Percentiles rank a stretch among this genome's conserved stretches.
Evolutionary conservation across 306 rosid species (phyloP).

Genomic region (Vigna nakashimae): DNA sequence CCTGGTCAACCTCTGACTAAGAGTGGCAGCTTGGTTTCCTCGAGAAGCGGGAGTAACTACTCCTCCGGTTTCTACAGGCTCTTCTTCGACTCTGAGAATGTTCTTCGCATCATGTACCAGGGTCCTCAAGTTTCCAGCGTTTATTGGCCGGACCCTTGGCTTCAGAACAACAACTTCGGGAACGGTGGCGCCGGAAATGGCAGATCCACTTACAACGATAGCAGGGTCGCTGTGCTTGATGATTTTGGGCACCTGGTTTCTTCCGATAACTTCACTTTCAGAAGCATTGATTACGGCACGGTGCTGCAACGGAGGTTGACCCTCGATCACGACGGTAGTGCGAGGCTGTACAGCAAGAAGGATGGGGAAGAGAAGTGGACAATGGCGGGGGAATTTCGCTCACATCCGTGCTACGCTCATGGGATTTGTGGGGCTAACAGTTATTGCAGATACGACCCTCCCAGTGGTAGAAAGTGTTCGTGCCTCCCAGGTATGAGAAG

Average conservation of each 20-base stretch:
- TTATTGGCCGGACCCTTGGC: constrained; percentile 36
- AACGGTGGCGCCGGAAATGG: neutral
- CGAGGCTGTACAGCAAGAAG: constrained; percentile 10
- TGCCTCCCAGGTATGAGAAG: constrained; percentile 26
- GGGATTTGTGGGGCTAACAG: constrained; percentile 47
- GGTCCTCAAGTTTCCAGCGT: neutral
- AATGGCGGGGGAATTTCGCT: neutral
- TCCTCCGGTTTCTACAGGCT: constrained; percentile 39
- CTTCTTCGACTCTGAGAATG: constrained; percentile 27
- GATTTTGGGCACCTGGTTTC: neutral
- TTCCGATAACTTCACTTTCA: constrained; percentile 8
- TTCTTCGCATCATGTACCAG: constrained; percentile 23
- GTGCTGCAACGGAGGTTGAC: constrained; percentile 12
- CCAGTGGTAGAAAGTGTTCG: constrained; percentile 16
- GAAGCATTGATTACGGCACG: neutral
- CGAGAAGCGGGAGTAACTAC: neutral
- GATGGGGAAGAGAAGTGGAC: neutral
- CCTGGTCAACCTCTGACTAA: neutral
- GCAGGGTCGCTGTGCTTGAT: constrained; percentile 1
- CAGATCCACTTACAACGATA: constrained; percentile 17
- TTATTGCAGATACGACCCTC: neutral
- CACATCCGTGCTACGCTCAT: constrained; percentile 1
- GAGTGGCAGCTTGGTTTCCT: constrained; percentile 21
- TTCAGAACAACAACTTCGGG: constrained; percentile 7
- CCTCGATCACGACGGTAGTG: constrained; percentile 33